Conservation (phyloP, 345 rosid species). For the Populus nigra region DNA sequence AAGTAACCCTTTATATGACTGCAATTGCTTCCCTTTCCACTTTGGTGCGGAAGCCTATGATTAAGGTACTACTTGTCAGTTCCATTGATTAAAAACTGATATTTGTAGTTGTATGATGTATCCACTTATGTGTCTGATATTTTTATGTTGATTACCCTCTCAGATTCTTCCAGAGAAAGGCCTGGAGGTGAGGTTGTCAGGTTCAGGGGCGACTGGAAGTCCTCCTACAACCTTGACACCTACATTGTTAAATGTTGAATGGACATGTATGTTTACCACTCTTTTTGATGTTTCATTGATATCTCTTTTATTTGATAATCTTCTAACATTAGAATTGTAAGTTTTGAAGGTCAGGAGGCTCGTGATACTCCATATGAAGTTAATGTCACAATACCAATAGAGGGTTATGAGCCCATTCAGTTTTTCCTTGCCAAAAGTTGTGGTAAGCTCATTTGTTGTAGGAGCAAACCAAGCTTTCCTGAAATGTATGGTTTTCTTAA, state of each 20-base stretch:
- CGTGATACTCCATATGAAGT: constrained; percentile 64
- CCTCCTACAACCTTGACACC: constrained; percentile 90
- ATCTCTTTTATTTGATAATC: constrained; percentile 11
- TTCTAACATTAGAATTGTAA: constrained; percentile 18
- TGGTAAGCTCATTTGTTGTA: constrained; percentile 48
- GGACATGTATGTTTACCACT: constrained; percentile 63
- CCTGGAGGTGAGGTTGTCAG: constrained; percentile 58
- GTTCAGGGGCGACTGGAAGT: constrained; percentile 59
- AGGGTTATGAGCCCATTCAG: constrained; percentile 75
- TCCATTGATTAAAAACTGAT: constrained; percentile 1
- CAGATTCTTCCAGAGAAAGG: constrained; percentile 78
- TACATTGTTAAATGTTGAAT: constrained; percentile 61
- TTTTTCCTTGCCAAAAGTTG: constrained; percentile 82
- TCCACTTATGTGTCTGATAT: constrained; percentile 2
- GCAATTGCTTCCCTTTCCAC: constrained; percentile 72
- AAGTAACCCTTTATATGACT: constrained; percentile 78
- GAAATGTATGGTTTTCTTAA: neutral
- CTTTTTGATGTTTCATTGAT: constrained; percentile 1
- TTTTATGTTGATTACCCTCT: constrained; percentile 11
- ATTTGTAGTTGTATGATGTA: neutral
- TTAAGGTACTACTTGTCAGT: constrained; percentile 44
- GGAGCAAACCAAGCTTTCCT: neutral
- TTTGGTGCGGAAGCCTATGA: constrained; percentile 58
- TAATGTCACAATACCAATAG: constrained; percentile 66
- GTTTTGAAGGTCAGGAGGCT: constrained; percentile 59